phyloP scores from a whole-genome alignment of 257 asterid species.

The Scutellaria galericulata region DNA sequence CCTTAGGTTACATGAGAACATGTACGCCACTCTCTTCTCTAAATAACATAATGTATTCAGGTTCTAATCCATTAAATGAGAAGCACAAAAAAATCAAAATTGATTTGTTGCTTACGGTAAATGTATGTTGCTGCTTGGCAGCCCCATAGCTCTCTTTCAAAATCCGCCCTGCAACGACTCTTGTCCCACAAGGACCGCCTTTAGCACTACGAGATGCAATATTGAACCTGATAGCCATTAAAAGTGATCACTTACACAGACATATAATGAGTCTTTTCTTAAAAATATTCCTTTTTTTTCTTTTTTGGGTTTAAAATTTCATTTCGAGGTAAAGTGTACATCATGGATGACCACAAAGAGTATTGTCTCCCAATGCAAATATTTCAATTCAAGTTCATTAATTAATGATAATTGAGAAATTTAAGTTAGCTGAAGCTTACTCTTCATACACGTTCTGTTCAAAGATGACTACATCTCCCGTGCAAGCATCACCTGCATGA shows the following conservation, averaged over 20 bases:
- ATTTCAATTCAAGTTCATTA: slow-evolving; percentile 4
- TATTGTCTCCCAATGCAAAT: neutral
- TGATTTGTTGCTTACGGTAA: slow-evolving; percentile 58
- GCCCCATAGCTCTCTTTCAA: slow-evolving; percentile 96
- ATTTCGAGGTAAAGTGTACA: neutral
- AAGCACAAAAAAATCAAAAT: neutral
- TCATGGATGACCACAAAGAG: neutral
- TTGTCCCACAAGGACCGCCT: slow-evolving; percentile 78
- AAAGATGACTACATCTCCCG: slow-evolving; percentile 81
- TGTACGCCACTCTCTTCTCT: neutral
- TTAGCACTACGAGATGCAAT: slow-evolving; percentile 76
- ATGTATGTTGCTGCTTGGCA: slow-evolving; percentile 95
- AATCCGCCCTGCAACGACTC: slow-evolving; percentile 80
- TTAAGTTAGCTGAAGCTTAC: slow-evolving; percentile 50
- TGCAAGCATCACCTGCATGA: slow-evolving; percentile 88
- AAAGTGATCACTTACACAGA: slow-evolving; percentile 3
- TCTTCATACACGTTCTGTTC: slow-evolving; percentile 87
- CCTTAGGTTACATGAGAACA: slow-evolving; percentile 8
- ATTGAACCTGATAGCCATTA: slow-evolving; percentile 62
- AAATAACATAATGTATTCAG: neutral
- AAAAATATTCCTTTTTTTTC: too few relatives aligned
- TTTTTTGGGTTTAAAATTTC: neutral
- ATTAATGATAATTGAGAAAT: neutral
- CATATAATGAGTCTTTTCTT: neutral
- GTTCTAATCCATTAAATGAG: neutral